Evolutionary conservation across 2,329 filamentous ascomycete genomes (phyloP).

Genomic region (Aspergillus ustus): DNA sequence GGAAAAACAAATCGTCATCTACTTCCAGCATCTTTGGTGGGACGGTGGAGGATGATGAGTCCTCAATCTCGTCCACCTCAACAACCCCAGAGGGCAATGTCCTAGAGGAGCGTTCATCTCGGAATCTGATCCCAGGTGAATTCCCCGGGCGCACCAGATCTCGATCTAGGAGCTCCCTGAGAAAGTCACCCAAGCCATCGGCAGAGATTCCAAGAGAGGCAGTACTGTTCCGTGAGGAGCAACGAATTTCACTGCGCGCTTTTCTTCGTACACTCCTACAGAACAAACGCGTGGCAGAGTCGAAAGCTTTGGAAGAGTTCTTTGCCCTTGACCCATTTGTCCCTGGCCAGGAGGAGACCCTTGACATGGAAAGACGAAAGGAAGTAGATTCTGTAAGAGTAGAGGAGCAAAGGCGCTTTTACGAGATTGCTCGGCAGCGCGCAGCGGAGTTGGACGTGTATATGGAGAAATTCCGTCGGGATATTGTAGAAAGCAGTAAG

Average conservation of each 20-base stretch:
- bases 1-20: conserved; percentile 86
- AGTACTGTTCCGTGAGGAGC: conserved; percentile 80
- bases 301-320: conserved; percentile 83
- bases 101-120: conserved; percentile 38
- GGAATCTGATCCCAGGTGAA: conserved; percentile 37
- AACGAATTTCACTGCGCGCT: conserved; percentile 87
- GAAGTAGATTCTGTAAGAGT: conserved; percentile 84
- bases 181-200: conserved; percentile 37
- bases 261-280: conserved; percentile 86
- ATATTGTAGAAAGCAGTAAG: conserved; percentile 74
- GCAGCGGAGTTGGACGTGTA: conserved; percentile 94
- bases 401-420: conserved; percentile 91
- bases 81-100: conserved; percentile 61
- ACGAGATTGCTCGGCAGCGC: conserved; percentile 88
- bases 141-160: conserved; percentile 30
- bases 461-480: conserved; percentile 80
- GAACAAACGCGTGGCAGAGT: conserved; percentile 81
- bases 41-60: conserved; percentile 71
- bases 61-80: conserved; percentile 78
- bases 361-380: conserved; percentile 80
- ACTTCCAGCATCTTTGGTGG: conserved; percentile 61
- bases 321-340: conserved; percentile 73
- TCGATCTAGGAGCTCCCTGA: conserved; percentile 35
- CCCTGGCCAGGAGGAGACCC: conserved; percentile 78
- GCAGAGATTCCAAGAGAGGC: conserved; percentile 54